Base-by-base conservation (phyloP, 2,329 filamentous ascomycete genomes). In the Alternaria panax region DNA sequence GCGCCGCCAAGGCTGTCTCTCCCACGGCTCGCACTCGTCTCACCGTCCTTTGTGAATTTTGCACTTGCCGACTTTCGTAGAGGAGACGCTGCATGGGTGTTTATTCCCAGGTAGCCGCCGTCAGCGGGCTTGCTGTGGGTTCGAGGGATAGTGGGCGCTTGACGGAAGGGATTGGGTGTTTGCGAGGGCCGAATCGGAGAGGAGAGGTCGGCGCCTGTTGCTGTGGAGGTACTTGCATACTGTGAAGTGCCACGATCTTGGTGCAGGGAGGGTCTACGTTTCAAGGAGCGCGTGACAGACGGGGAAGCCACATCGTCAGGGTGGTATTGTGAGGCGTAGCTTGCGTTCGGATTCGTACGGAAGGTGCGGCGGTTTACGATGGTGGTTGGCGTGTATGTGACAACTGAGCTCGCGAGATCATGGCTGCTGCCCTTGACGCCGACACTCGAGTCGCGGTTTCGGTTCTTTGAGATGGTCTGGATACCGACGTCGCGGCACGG, bases 101-200 rank as follows among this genome's bases (percentile, higher is more conserved):
- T 93, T 1, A 96, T 85, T 14, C 93, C 93, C 50, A 97, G 81
- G 73, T 86, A 94, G 2, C 93, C 92, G 16, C 92, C 92, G 73
- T 90, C 88, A 7, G 25, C n/a, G 9, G 34, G 24, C 36, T 45
- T 52, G 11, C 28, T 46, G 16, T 86, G 83, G 7, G 73, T 66
- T n/a, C 79, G 80, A 30, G 81, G 79, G 84, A 87, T 81, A 22
- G 86, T 65, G 11, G 69, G 74, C 38, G 73, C 83, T 70, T 87
- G 82, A 36, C 84, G 80, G 59, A 87, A 84, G 2, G 80, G 78
- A 34, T 81, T 80, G 72, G 81, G 67, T 11, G 78, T 79, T 27
- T 75, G 77, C 25, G 80, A 78, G 3, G 78, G 75, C 74, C 77
- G 82, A 77, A 79, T 78, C 47, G 77, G 86, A 68, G 70, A 84